phyloP scores from a whole-genome alignment of 805 yeast species.

The Suhomyces canberraensis region DNA sequence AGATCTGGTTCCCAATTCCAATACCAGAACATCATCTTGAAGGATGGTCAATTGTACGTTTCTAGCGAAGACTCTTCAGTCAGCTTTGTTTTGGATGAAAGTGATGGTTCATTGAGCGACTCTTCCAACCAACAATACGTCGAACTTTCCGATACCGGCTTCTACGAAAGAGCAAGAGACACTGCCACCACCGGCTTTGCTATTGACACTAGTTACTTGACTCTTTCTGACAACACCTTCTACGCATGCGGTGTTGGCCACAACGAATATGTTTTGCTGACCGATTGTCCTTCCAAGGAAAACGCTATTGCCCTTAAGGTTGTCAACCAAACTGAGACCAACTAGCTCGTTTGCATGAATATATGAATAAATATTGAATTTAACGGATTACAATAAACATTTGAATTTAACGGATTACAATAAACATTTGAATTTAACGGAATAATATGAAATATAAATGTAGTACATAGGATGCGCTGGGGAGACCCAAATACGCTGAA shows the following conservation, averaged over 20 bases:
- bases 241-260: conserved; percentile 10
- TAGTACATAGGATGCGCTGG: no score
- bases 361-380: no score
- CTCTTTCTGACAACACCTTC: conserved; percentile 6
- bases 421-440: no score
- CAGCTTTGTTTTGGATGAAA: conserved; percentile 17
- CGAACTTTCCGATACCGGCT: conserved; percentile 7
- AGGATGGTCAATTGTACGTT: conserved; percentile 7
- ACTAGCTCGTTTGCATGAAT: background rate
- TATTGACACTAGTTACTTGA: conserved; percentile 11
- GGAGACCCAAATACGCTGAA: no score
- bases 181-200: conserved; percentile 7
- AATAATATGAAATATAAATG: no score
- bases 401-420: no score
- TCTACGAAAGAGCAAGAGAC: conserved; percentile 1
- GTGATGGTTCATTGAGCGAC: conserved; percentile 20
- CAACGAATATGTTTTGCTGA: conserved; percentile 4
- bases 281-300: conserved; percentile 1
- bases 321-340: background rate
- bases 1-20: conserved; percentile 26
- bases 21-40: conserved; percentile 10
- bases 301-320: conserved; percentile 2
- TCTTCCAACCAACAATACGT: conserved; percentile 12
- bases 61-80: conserved; percentile 10
- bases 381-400: no score